Evolutionary conservation across 2,329 filamentous ascomycete genomes (phyloP).

Genomic region (Verticillium albo-atrum): DNA sequence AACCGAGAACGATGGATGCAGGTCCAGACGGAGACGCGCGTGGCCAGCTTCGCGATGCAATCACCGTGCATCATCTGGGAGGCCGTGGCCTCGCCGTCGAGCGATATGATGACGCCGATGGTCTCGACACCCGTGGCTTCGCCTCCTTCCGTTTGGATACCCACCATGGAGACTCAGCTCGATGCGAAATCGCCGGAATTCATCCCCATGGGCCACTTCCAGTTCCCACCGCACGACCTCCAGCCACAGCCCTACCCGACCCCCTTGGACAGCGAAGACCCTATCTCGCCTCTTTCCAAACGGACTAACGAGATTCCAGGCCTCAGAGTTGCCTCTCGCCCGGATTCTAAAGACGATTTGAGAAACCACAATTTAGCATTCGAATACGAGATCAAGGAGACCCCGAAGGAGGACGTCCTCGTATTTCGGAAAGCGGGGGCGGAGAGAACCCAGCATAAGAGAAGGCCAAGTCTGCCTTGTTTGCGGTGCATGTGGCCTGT

Average conservation of each 20-base stretch:
- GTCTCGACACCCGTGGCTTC: background rate
- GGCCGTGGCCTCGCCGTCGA: slow-evolving; percentile 1
- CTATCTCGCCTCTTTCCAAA: background rate
- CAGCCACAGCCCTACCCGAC: background rate
- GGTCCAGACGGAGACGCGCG: slow-evolving; percentile 18
- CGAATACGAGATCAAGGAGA: background rate
- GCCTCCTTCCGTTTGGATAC: background rate
- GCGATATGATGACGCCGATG: background rate
- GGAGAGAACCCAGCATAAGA: slow-evolving; percentile 8
- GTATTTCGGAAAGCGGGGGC: slow-evolving; percentile 2
- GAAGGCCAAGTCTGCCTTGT: slow-evolving; percentile 27
- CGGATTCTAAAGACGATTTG: background rate
- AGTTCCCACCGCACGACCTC: background rate
- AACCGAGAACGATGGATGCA: slow-evolving; percentile 34
- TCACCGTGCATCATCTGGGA: background rate
- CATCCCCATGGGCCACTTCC: slow-evolving; percentile 17
- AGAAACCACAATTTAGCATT: slow-evolving; percentile 7
- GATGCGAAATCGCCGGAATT: slow-evolving; percentile 25
- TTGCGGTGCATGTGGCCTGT: slow-evolving; percentile 21
- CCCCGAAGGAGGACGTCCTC: slow-evolving; percentile 2
- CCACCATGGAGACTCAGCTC: slow-evolving; percentile 17
- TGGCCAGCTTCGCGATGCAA: background rate
- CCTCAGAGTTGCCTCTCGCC: background rate
- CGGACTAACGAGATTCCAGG: background rate
- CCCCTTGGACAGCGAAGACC: background rate